Conservation (phyloP, 192 early-diverging fungal species). For the Anaeromyces robustus region DNA sequence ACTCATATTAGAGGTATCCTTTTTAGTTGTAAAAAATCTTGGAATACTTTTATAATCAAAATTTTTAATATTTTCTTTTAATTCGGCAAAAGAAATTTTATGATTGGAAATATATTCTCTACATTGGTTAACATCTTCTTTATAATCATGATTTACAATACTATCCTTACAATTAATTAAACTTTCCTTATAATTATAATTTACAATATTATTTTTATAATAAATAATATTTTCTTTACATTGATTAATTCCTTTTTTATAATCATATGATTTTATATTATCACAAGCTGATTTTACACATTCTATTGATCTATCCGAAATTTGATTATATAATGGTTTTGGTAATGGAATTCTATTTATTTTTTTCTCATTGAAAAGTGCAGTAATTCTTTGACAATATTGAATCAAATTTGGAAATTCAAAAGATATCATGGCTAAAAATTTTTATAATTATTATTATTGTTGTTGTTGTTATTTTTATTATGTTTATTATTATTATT, state of each 20-base stretch:
- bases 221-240: not conserved
- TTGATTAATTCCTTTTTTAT: not conserved
- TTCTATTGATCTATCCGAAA: not conserved
- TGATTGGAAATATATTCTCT: not conserved
- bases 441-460: no score
- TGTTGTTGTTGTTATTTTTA: no score
- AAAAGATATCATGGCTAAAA: slow-evolving; percentile 1
- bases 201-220: not conserved
- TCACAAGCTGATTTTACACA: not conserved
- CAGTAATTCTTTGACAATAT: slow-evolving; percentile 18
- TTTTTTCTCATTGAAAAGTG: not conserved
- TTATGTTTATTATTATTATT: no score
- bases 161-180: not conserved
- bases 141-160: not conserved
- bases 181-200: not conserved
- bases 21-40: not conserved
- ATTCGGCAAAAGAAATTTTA: not conserved
- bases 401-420: slow-evolving; percentile 50
- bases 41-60: not conserved
- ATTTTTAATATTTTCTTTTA: not conserved
- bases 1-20: not conserved
- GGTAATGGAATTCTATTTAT: not conserved
- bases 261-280: not conserved
- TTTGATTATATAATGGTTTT: not conserved
- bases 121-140: not conserved